A percentile compares a stretch with the other conserved stretches of the same genome.
phyloP scores from a whole-genome alignment of 805 yeast genomes.

The Brettanomyces nanus region DNA sequence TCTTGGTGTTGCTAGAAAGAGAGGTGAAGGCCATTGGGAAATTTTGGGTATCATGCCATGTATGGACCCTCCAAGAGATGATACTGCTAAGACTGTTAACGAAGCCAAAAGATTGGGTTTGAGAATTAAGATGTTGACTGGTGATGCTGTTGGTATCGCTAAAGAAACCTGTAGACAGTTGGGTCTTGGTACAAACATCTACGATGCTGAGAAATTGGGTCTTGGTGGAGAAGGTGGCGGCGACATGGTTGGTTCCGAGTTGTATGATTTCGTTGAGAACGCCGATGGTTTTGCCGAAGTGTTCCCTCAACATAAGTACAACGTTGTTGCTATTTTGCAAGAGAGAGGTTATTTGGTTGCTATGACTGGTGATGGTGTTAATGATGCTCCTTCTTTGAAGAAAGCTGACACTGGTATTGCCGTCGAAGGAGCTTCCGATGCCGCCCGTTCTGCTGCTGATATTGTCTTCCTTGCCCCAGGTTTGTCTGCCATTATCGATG shows the following conservation, averaged over 20 bases:
- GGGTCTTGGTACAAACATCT: constrained; percentile 93
- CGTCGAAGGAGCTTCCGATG: constrained; percentile 96
- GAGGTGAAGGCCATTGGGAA: constrained; percentile 98
- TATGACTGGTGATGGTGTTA: constrained; percentile 99
- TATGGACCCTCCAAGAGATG: constrained; percentile 99
- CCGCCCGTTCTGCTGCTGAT: constrained; percentile 96
- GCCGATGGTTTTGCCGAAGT: constrained; percentile 99
- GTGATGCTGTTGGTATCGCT: constrained; percentile 99
- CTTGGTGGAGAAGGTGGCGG: constrained; percentile 67
- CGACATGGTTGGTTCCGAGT: constrained; percentile 95
- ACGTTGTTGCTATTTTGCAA: constrained; percentile 92
- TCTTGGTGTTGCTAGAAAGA: constrained; percentile 97
- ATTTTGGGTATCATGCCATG: constrained; percentile 97
- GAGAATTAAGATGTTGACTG: constrained; percentile 96
- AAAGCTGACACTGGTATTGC: constrained; percentile 97
- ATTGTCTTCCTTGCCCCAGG: constrained; percentile 94
- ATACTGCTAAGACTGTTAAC: constrained; percentile 87
- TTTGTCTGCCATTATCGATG: constrained; percentile 90
- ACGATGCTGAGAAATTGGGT: constrained; percentile 95
- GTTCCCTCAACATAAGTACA: constrained; percentile 96
- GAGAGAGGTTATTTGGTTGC: constrained; percentile 95
- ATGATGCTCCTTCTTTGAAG: constrained; percentile 96
- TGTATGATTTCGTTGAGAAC: constrained; percentile 94
- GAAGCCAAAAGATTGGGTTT: constrained; percentile 90
- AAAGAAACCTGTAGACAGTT: constrained; percentile 97